Percentiles rank a stretch among this genome's conserved stretches.
phyloP scores from a whole-genome alignment of 2,329 filamentous ascomycete species.

The Decorospora gaudefroyi region DNA sequence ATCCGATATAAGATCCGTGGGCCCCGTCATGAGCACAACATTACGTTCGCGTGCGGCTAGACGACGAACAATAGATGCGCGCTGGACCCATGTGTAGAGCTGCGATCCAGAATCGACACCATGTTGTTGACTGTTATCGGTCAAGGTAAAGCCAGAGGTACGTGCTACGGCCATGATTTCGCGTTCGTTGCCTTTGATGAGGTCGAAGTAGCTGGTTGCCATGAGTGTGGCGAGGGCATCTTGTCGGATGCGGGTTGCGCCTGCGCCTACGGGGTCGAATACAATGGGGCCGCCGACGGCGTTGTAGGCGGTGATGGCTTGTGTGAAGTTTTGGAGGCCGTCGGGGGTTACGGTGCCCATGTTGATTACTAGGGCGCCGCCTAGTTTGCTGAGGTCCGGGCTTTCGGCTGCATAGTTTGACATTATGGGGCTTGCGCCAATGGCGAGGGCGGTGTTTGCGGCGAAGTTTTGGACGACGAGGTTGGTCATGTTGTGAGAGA shows the following conservation, averaged over 20 bases:
- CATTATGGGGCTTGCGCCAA: slow-evolving; percentile 94
- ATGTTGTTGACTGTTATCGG: slow-evolving; percentile 69
- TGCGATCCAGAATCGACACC: slow-evolving; percentile 79
- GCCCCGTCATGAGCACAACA: slow-evolving; percentile 81
- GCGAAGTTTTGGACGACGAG: slow-evolving; percentile 94
- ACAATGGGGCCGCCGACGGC: slow-evolving; percentile 72
- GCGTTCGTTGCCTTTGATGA: slow-evolving; percentile 93
- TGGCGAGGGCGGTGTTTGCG: slow-evolving; percentile 82
- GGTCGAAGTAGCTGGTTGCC: slow-evolving; percentile 73
- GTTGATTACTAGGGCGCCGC: slow-evolving; percentile 83
- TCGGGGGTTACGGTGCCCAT: slow-evolving; percentile 90
- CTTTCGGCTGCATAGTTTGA: slow-evolving; percentile 84
- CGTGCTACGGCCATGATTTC: slow-evolving; percentile 74
- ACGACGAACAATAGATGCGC: slow-evolving; percentile 64
- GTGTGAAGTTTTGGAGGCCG: slow-evolving; percentile 69
- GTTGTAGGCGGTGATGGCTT: slow-evolving; percentile 83
- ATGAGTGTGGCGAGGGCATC: slow-evolving; percentile 73
- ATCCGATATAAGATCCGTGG: slow-evolving; percentile 76
- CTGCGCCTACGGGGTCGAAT: slow-evolving; percentile 88
- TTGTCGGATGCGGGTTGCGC: slow-evolving; percentile 75
- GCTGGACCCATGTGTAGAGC: slow-evolving; percentile 58
- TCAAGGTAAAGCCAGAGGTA: slow-evolving; percentile 54
- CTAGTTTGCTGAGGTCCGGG: slow-evolving; percentile 73
- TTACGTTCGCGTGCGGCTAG: slow-evolving; percentile 71
- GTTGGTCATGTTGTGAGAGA: slow-evolving; percentile 98